Base-by-base conservation (phyloP, 805 yeast species). In the Maudiozyma turicensis region DNA sequence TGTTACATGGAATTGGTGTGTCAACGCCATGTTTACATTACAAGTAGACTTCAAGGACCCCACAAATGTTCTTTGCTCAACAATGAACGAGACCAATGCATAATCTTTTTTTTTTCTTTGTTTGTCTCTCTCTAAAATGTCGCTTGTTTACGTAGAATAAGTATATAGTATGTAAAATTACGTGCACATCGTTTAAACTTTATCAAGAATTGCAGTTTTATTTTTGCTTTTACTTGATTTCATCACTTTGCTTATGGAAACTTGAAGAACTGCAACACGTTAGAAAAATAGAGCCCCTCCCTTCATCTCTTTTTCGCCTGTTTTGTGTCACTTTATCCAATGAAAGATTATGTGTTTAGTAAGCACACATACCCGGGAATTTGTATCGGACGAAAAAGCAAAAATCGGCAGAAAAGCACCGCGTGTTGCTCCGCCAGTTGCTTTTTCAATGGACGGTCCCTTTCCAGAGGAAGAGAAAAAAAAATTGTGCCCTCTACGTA, bases 1-100 rank as follows among this genome's bases (percentile, higher is more conserved):
- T 6, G 64, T 65, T 3, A 64, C 63, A 40, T 66, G 70, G 70
- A 57, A 66, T 40, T 65, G 67, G 67, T 58, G 64, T 40, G 65
- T 65, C 9, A 50, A 60, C 26, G 52, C 56, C 40, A 58, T 66
- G 20, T 60, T 65, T 44, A 52, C 47, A 6, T 53, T 64, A 15
- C 54, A 58, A 7, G 58, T 54, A 15, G 14, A 37, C 30, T 42
- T n/a, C 15, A 6, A 5, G 1, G 34, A 30, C 10, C 40, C 8
- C 10, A 8, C 38, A 13, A 13, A 43, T 28, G 40, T 43, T 14
- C 30, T 39, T 20, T 29, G 6, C 42, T 28, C 26, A 20, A 20
- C 26, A 20, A 20, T 20, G 26, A 20, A 20, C 26, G 37, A 34
- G 4, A 34, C 37, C 37, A 34, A 11, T 34, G 37, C 37, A 34